Evolutionary conservation across 768 basidiomycete species (phyloP).

Genomic region (Lactarius tabidus): DNA sequence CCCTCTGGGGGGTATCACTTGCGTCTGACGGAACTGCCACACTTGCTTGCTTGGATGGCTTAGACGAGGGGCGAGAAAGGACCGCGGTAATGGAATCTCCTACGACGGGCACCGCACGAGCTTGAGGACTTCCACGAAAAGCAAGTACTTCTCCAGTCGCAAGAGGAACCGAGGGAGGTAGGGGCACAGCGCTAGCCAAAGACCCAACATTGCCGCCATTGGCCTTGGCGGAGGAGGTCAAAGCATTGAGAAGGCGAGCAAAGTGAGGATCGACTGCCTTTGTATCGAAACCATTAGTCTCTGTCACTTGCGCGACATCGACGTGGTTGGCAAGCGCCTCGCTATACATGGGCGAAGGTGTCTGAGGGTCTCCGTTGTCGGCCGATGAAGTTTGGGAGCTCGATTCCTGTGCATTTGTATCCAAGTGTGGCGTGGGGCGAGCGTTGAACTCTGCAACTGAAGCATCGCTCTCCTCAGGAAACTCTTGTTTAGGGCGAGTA

Average conservation of each 20-base stretch:
- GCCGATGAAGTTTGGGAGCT: slow-evolving; percentile 62
- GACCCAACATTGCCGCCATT: neutral
- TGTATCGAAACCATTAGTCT: slow-evolving; percentile 29
- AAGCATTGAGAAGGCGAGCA: slow-evolving; percentile 58
- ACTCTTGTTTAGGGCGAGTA: slow-evolving; percentile 19
- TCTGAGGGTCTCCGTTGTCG: slow-evolving; percentile 58
- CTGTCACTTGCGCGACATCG: slow-evolving; percentile 33
- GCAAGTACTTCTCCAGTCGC: neutral
- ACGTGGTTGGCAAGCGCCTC: slow-evolving; percentile 37
- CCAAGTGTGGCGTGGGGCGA: slow-evolving; percentile 33
- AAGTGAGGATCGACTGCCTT: slow-evolving; percentile 62
- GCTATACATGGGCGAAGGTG: slow-evolving; percentile 57
- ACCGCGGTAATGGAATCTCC: neutral
- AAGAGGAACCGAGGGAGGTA: neutral
- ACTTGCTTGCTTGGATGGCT: slow-evolving; percentile 2
- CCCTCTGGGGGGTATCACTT: neutral
- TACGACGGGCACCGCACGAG: neutral
- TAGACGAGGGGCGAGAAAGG: neutral
- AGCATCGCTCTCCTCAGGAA: slow-evolving; percentile 31
- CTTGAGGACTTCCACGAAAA: slow-evolving; percentile 1
- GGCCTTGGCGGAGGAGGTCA: slow-evolving; percentile 50
- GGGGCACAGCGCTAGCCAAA: neutral
- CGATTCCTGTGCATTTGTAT: slow-evolving; percentile 47
- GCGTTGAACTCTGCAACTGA: slow-evolving; percentile 25
- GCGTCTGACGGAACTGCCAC: neutral